Evolutionary conservation across 352 stramenopile species (phyloP), one percentile per base, ranked within the genome.

Genomic region (Phytophthora hibernalis): DNA sequence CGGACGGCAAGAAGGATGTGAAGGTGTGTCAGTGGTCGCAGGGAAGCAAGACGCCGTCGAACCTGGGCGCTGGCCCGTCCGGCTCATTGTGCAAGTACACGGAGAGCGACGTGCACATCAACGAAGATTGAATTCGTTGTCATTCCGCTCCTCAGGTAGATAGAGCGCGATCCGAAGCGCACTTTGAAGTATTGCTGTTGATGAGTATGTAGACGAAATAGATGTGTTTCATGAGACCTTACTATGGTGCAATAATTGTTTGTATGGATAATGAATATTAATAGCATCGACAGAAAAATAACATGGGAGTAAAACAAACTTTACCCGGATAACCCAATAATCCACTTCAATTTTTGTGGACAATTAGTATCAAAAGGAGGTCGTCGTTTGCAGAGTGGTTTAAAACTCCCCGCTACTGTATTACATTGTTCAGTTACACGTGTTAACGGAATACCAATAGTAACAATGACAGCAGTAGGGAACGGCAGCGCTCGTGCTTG

Each of bases 21-120:
- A 65, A 65, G 49, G 37, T 71, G n/a, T 72, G 64, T 18, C 64
- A 72, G 44, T 72, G 64, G 64, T 72, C 64, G 20, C 50, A 72
- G 37, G 64, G 62, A 22, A 65, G 33, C 40, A 47, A 43, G 21
- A 28, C 74, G 33, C 67, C 64, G 7, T 68, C 33, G 22, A 68
- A 67, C 35, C 50, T 82, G 21, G 74, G 74, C 22, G 48, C 76
- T 18, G 73, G 73, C 28, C 60, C 59, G 43, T 60, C 53, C 5
- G 52, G 35, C 16, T 35, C 33, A 16, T 52, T 69, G 12, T 69
- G 61, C 30, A 54, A 69, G 30, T 69, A 69, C 52, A 40, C 61
- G 28, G 45, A 58, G 30, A 69, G 53, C 35, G 52, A 69, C 21
- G 50, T 74, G 12, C 60, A 70, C 60, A 74, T 74, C 49, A 70